A percentile compares a stretch with the other conserved stretches of the same genome.
These are phyloP conservation scores for Calocera cornea DNA, from an alignment of 768 basidiomycete species.

Conservation along the genomic window DNA sequence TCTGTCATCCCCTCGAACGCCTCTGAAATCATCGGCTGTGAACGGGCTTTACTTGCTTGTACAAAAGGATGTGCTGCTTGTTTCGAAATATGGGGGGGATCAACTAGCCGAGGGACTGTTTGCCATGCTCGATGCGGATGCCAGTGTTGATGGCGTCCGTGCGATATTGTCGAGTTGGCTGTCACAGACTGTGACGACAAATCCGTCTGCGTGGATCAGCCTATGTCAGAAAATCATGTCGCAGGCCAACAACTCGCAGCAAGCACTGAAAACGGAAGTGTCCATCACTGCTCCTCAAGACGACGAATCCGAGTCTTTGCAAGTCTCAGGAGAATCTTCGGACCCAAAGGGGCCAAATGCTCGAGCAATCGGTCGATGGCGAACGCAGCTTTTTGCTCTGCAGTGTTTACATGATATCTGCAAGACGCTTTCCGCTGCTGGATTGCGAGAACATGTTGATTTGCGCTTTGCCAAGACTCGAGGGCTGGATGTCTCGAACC, in stretches of 20 bases:
- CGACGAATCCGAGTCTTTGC: slow-evolving; percentile 89
- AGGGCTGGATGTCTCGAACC: slow-evolving; percentile 42
- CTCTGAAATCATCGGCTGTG: slow-evolving; percentile 86
- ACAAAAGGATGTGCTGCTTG: slow-evolving; percentile 79
- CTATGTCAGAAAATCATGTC: slow-evolving; percentile 96
- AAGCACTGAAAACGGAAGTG: slow-evolving; percentile 41
- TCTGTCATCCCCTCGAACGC: slow-evolving; percentile 65
- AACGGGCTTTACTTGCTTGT: slow-evolving; percentile 95
- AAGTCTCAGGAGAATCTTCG: slow-evolving; percentile 31
- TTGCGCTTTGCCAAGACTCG: slow-evolving; percentile 50
- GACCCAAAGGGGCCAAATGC: slow-evolving; percentile 26
- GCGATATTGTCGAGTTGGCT: slow-evolving; percentile 92
- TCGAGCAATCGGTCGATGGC: slow-evolving; percentile 69
- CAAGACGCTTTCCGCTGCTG: slow-evolving; percentile 52
- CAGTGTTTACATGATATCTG: slow-evolving; percentile 87
- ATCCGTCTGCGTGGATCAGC: slow-evolving; percentile 96
- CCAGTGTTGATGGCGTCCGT: slow-evolving; percentile 82
- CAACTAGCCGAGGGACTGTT: slow-evolving; percentile 88
- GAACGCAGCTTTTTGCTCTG: slow-evolving; percentile 89
- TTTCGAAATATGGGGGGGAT: slow-evolving; percentile 91
- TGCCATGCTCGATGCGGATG: slow-evolving; percentile 87
- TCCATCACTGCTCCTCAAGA: slow-evolving; percentile 47
- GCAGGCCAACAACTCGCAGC: slow-evolving; percentile 73
- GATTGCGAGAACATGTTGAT: slow-evolving; percentile 73
- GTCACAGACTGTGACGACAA: slow-evolving; percentile 80